Evolutionary conservation across 352 stramenopile species (phyloP).

Genomic region (Phytophthora uliginosa): DNA sequence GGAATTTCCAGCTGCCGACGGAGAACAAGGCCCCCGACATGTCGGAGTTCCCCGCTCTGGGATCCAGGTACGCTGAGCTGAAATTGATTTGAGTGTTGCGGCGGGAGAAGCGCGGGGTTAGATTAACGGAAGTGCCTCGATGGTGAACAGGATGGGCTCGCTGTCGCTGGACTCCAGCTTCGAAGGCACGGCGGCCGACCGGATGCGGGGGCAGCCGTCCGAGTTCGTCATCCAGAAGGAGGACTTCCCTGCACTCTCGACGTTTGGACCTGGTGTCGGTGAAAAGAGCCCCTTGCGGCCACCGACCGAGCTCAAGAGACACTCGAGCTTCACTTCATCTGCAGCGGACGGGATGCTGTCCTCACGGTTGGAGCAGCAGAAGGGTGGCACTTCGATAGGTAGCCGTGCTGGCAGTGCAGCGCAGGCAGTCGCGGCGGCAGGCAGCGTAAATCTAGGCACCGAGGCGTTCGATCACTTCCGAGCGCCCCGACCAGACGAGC

Average conservation of each 20-base stretch:
- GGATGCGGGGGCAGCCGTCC: conserved; percentile 58
- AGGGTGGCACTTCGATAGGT: conserved; percentile 69
- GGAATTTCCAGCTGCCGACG: conserved; percentile 54
- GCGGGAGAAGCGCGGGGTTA: neutral
- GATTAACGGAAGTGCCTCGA: conserved; percentile 7
- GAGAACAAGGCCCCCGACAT: conserved; percentile 87
- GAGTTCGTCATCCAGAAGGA: conserved; percentile 92
- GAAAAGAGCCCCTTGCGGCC: conserved; percentile 63
- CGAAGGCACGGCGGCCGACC: conserved; percentile 40
- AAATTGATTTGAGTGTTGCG: no score
- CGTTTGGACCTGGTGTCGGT: conserved; percentile 56
- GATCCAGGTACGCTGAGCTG: conserved; percentile 55
- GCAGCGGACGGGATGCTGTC: conserved; percentile 69
- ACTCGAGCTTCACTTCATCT: conserved; percentile 79
- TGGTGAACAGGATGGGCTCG: conserved; percentile 59
- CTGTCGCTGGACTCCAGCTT: conserved; percentile 65
- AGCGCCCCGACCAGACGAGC: conserved; percentile 41
- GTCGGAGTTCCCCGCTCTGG: conserved; percentile 85
- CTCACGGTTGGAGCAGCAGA: conserved; percentile 49
- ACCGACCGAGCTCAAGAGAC: conserved; percentile 66
- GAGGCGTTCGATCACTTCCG: conserved; percentile 73
- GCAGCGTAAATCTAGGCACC: conserved; percentile 64
- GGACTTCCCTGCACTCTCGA: conserved; percentile 86
- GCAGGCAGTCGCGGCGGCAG: conserved; percentile 17
- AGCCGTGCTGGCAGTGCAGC: conserved; percentile 41